Conservation (phyloP, 1,139 yeast species). For the Candida buenavistaensis region DNA sequence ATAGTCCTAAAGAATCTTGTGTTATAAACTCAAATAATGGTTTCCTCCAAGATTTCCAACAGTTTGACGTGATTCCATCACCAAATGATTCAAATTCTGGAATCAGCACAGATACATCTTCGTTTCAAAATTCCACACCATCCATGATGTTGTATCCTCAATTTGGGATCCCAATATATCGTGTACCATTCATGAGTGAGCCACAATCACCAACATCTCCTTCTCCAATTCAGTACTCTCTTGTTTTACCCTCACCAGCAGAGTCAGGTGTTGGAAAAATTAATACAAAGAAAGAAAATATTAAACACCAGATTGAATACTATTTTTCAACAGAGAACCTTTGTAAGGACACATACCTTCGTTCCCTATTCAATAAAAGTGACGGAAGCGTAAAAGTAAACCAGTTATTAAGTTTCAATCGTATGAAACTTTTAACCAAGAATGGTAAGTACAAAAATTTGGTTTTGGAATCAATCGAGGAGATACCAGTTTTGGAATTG, state of each 20-base stretch:
- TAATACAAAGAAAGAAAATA: slow-evolving; percentile 9
- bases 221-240: background rate
- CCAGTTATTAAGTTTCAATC: slow-evolving; percentile 20
- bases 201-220: slow-evolving; percentile 1
- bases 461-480: slow-evolving; percentile 17
- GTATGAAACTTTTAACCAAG: slow-evolving; percentile 20
- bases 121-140: slow-evolving; percentile 1
- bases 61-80: background rate
- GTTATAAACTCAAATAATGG: background rate
- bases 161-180: slow-evolving; percentile 6
- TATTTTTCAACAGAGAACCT: slow-evolving; percentile 29
- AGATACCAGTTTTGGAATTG: slow-evolving; percentile 17
- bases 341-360: slow-evolving; percentile 24
- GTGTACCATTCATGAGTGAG: slow-evolving; percentile 1
- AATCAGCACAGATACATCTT: background rate
- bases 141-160: slow-evolving; percentile 7
- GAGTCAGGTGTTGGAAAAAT: background rate
- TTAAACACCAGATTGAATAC: slow-evolving; percentile 21
- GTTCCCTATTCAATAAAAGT: slow-evolving; percentile 19
- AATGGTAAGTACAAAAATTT: slow-evolving; percentile 19
- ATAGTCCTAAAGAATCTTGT: slow-evolving; percentile 3
- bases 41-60: slow-evolving; percentile 1
- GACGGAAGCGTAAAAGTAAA: slow-evolving; percentile 21
- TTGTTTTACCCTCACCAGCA: slow-evolving; percentile 1
- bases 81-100: background rate